Evolutionary conservation across 495 filamentous ascomycete species (phyloP).

Genomic region (Clavariopsis aquatica): DNA sequence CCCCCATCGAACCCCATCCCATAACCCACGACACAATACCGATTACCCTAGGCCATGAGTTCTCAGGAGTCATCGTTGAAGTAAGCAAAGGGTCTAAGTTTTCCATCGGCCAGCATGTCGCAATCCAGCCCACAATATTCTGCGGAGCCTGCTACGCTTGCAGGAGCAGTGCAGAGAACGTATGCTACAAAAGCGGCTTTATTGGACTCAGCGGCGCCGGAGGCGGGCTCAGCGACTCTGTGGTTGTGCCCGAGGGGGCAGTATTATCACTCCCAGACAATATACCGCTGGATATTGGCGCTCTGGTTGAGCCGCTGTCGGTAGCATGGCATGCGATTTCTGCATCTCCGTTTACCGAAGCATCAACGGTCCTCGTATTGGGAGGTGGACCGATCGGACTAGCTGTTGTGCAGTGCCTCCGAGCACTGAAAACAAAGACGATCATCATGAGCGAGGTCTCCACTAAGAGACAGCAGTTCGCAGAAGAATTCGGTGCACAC

Average conservation of each 20-base stretch:
- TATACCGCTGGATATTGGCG: slow-evolving; percentile 27
- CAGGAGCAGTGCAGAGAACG: slow-evolving; percentile 7
- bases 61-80: slow-evolving; percentile 28
- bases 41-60: slow-evolving; percentile 35
- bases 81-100: slow-evolving; percentile 19
- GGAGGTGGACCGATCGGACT: slow-evolving; percentile 37
- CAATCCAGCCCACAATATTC: slow-evolving; percentile 31
- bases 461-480: slow-evolving; percentile 39
- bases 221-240: slow-evolving; percentile 32
- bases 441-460: slow-evolving; percentile 43
- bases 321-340: slow-evolving; percentile 32
- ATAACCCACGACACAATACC: slow-evolving; percentile 27
- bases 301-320: slow-evolving; percentile 34
- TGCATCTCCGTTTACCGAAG: neutral
- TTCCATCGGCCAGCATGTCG: slow-evolving; percentile 27
- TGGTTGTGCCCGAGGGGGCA: slow-evolving; percentile 20
- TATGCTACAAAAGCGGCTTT: slow-evolving; percentile 31
- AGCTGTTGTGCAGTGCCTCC: slow-evolving; percentile 26
- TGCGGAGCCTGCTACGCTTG: slow-evolving; percentile 30
- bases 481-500: slow-evolving; percentile 41
- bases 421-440: slow-evolving; percentile 31
- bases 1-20: slow-evolving; percentile 27
- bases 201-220: slow-evolving; percentile 33
- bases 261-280: slow-evolving; percentile 25
- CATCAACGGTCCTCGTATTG: slow-evolving; percentile 27